Evolutionary conservation across 495 filamentous ascomycete species (phyloP).

Genomic region (Aspergillus biplanus): DNA sequence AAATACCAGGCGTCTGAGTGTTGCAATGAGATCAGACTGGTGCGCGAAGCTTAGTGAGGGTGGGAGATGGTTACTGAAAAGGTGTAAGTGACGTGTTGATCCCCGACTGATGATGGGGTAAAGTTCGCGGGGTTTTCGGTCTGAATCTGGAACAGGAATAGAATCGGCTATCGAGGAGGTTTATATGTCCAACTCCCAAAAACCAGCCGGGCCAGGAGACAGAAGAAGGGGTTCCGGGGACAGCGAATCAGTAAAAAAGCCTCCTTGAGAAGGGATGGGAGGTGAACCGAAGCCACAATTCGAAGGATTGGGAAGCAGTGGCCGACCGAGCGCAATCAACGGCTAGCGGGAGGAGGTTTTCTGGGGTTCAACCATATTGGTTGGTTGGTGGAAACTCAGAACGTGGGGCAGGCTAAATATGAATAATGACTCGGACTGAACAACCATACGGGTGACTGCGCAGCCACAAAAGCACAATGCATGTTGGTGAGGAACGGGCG

Average conservation of each 20-base stretch:
- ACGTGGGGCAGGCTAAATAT: slow-evolving; percentile 18
- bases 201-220: neutral
- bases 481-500: neutral
- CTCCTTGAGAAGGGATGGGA: slow-evolving; percentile 3
- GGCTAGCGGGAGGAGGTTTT: slow-evolving; percentile 19
- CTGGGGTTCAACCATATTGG: slow-evolving; percentile 18
- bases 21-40: neutral
- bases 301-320: neutral
- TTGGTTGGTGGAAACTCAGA: slow-evolving; percentile 19
- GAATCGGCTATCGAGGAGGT: neutral
- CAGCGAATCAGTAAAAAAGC: neutral
- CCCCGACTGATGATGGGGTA: slow-evolving; percentile 6
- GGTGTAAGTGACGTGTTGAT: neutral
- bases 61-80: neutral
- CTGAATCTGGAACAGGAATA: neutral
- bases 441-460: slow-evolving; percentile 4
- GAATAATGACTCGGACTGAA: neutral
- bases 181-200: neutral
- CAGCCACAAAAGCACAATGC: neutral
- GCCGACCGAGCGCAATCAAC: neutral
- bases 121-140: neutral
- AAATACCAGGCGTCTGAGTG: neutral
- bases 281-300: neutral
- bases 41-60: neutral
- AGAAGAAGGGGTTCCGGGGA: neutral